Conservation (phyloP, 176 grass and related monocot genomes). For the Canna indica region DNA sequence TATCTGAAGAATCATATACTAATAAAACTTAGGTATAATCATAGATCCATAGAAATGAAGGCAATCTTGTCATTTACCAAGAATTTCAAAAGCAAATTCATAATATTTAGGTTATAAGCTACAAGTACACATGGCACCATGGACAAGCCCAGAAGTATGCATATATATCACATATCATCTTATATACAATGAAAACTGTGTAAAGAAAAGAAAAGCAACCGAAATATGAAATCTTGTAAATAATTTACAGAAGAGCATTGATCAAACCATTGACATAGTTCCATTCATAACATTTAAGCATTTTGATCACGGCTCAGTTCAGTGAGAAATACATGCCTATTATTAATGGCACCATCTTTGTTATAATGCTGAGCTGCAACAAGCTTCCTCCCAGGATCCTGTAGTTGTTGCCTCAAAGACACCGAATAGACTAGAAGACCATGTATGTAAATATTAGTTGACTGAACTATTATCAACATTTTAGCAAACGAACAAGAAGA, state of each 20-base stretch:
- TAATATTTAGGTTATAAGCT: neutral
- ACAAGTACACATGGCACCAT: neutral
- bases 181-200: neutral
- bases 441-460: conserved; percentile 15
- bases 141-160: neutral
- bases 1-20: too few relatives aligned
- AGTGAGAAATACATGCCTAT: conserved; percentile 55
- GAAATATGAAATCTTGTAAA: neutral
- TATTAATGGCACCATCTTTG: conserved; percentile 71
- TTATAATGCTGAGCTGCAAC: conserved; percentile 83
- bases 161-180: neutral
- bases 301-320: neutral
- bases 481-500: neutral
- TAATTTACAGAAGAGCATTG: neutral
- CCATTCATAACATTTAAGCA: neutral
- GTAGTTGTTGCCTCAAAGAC: conserved; percentile 93
- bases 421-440: conserved; percentile 66
- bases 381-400: conserved; percentile 82
- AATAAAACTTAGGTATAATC: too few relatives aligned
- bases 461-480: conserved; percentile 1
- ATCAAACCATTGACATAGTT: too few relatives aligned
- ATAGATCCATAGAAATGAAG: too few relatives aligned
- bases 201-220: neutral
- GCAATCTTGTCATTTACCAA: too few relatives aligned
- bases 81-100: neutral